Percentiles rank a stretch among this genome's conserved stretches.
These are phyloP conservation scores for Hansenula lynferdii DNA, from an alignment of 1,139 yeast species.

Conservation along the genomic window DNA sequence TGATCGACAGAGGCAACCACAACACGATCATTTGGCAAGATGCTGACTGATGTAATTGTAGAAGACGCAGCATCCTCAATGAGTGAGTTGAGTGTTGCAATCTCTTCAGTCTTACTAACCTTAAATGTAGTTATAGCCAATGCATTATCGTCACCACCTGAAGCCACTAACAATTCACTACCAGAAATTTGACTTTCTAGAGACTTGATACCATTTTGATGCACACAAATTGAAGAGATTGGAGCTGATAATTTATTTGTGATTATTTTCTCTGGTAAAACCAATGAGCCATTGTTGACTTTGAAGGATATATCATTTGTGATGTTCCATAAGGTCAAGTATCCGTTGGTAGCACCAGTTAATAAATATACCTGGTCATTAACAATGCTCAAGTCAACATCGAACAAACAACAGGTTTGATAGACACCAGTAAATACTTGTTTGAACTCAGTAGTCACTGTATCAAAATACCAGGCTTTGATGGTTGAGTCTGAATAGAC, in stretches of 20 bases:
- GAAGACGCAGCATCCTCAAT: conserved; percentile 71
- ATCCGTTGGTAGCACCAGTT: conserved; percentile 82
- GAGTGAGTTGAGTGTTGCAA: conserved; percentile 28
- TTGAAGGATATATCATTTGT: conserved; percentile 24
- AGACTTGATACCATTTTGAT: conserved; percentile 81
- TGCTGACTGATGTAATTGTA: conserved; percentile 66
- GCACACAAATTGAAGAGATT: conserved; percentile 48
- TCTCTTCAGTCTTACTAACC: conserved; percentile 18
- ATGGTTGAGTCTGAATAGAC: conserved; percentile 85
- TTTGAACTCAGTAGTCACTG: conserved; percentile 32
- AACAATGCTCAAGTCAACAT: conserved; percentile 42
- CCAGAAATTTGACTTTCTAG: conserved; percentile 25
- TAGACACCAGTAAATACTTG: conserved; percentile 47
- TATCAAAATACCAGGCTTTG: conserved; percentile 55
- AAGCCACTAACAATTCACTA: conserved; percentile 27
- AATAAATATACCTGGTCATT: conserved; percentile 33
- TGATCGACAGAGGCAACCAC: conserved; percentile 67
- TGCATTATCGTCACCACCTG: conserved; percentile 95
- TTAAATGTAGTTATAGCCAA: conserved; percentile 41
- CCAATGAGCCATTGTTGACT: conserved; percentile 7
- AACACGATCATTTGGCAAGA: conserved; percentile 21
- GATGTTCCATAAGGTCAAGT: conserved; percentile 57
- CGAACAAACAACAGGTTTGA: conserved; percentile 71
- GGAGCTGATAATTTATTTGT: conserved; percentile 7
- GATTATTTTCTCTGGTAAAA: conserved; percentile 1